These are phyloP conservation scores for Gossypium thurberi DNA, from an alignment of 345 rosid genomes.

Conservation along the genomic window DNA sequence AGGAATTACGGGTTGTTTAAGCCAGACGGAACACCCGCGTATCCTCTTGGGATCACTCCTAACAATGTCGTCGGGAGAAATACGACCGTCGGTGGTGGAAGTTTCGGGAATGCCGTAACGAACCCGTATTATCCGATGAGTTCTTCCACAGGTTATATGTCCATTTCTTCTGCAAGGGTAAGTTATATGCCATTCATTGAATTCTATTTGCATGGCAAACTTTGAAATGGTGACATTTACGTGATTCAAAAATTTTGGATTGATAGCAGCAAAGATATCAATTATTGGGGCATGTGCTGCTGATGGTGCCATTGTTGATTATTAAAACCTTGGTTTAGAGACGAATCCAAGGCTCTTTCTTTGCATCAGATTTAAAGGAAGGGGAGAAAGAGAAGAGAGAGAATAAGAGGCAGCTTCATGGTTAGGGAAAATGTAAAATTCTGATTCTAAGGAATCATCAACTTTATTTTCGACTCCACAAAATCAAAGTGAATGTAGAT, in stretches of 20 bases:
- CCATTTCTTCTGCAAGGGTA: slow-evolving; percentile 40
- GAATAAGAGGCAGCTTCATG: slow-evolving; percentile 10
- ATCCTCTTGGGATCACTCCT: slow-evolving; percentile 34
- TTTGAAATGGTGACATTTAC: background rate
- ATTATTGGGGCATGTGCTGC: background rate
- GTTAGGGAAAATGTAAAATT: slow-evolving; percentile 15
- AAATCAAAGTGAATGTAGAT: background rate
- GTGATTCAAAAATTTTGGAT: background rate
- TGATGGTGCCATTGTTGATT: background rate
- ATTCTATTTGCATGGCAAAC: background rate
- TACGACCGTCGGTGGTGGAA: slow-evolving; percentile 11
- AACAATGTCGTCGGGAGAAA: background rate
- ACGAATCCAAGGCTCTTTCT: background rate
- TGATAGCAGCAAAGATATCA: slow-evolving; percentile 16
- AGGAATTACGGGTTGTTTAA: slow-evolving; percentile 89
- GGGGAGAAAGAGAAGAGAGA: background rate
- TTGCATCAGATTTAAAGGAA: background rate
- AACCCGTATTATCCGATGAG: slow-evolving; percentile 23
- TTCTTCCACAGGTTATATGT: slow-evolving; percentile 40
- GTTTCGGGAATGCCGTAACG: slow-evolving; percentile 11
- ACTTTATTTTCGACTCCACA: background rate
- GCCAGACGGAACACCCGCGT: slow-evolving; percentile 79
- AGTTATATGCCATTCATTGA: slow-evolving; percentile 6
- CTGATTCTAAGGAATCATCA: background rate
- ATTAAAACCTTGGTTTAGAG: background rate